Percentiles rank a stretch among this genome's conserved stretches.
Conservation (phyloP, 306 rosid genomes). For the Vicia faba region DNA sequence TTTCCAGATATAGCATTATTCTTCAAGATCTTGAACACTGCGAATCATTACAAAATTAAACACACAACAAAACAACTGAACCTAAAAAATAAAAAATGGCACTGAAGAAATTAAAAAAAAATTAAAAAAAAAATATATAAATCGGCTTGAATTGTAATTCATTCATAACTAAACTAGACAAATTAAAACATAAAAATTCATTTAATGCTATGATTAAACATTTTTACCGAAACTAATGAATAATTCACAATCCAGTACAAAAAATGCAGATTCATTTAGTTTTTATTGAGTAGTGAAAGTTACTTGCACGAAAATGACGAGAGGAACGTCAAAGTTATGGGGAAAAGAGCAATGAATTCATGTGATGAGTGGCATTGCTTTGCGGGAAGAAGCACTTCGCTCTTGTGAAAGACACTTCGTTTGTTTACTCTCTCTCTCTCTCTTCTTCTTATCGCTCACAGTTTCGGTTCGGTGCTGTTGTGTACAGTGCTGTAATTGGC, state of each 20-base stretch:
- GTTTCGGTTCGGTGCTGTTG: constrained; percentile 62
- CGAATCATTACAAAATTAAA: constrained; percentile 34
- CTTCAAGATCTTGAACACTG: constrained; percentile 54
- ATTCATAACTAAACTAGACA: not conserved
- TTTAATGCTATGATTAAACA: not conserved
- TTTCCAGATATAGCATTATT: constrained; percentile 37
- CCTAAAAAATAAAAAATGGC: not conserved
- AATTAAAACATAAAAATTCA: not conserved
- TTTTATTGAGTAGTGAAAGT: not conserved
- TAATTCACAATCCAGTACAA: constrained; percentile 5
- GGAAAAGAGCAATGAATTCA: constrained; percentile 45
- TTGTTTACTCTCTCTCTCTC: constrained; percentile 21
- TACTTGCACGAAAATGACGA: constrained; percentile 16
- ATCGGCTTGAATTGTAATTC: not conserved
- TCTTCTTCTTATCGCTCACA: constrained; percentile 40
- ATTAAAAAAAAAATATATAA: not conserved
- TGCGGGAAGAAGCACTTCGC: constrained; percentile 53
- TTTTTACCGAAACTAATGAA: not conserved
- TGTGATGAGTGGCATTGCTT: constrained; percentile 66
- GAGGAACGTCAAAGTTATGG: constrained; percentile 36
- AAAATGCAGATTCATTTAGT: not conserved
- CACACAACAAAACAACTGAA: not conserved
- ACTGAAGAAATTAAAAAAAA: constrained; percentile 24
- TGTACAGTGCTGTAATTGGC: constrained; percentile 38
- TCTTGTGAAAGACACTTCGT: constrained; percentile 38